Evolutionary conservation across 176 grass and related monocot genomes (phyloP), one percentile per base, ranked within the genome.

Genomic region (Miscanthus lutarioriparius): DNA sequence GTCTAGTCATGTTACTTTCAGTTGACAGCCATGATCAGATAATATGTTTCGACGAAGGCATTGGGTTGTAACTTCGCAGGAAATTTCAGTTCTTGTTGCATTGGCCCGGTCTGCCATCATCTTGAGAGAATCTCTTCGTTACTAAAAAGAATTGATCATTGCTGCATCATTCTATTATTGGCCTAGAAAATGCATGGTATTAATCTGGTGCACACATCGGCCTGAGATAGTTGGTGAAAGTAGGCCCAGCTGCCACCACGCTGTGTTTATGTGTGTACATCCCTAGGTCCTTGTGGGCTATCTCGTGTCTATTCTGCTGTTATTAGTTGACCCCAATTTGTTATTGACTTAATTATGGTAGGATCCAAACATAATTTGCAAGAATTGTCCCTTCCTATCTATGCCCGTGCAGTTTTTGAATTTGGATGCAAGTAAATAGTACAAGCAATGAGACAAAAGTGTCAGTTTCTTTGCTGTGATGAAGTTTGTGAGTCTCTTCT

Each of bases 171-270:
- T 64, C 40, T 44, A 40, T 51, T 63, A 30, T 44, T 40, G 70
- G 41, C 6, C 67, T 70, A 16, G 48, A 39, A 26, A 12, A 13
- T 82, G 40, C 28, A 64, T 82, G 20, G 12, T 76, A 23, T 69
- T 69, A 75, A 59, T 75, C 5, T 75, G 35, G 43, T 76, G 37
- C 62, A 62, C 72, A 76, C 72, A 74, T 64, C 44, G 48, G 22
- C 44, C 37, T 68, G 38, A 86, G 45, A 68, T 61, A 48, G 84
- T 86, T 83, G 74, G 74, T 83, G 79, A 67, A 45, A 40, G 62
- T 66, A 79, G 79, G 79, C 8, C 74, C 67, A 25, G 67, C 45
- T 74, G 39, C 59, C 76, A 79, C 66, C 36, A 67, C 22, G 8
- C 45, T 77, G 32, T 73, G 67, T 64, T 54, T 74, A 26, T 79